phyloP scores from a whole-genome alignment of 257 asterid species.

The Catharanthus roseus region DNA sequence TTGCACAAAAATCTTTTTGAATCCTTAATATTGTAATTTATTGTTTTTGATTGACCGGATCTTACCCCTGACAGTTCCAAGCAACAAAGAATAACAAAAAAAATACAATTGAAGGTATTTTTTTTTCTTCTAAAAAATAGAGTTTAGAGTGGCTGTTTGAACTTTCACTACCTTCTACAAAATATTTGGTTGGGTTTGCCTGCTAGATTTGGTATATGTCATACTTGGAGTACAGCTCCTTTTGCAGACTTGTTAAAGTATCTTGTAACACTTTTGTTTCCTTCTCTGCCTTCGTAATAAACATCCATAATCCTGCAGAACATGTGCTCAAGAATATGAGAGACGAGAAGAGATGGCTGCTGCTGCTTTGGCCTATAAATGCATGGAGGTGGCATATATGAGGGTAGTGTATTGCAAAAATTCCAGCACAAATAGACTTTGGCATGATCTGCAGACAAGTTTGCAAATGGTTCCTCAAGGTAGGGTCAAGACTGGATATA shows the following conservation, averaged over 20 bases:
- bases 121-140: neutral
- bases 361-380: constrained; percentile 86
- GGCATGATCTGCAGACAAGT: constrained; percentile 60
- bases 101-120: too few relatives aligned
- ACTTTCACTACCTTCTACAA: neutral
- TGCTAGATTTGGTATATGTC: neutral
- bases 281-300: constrained; percentile 23
- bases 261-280: neutral
- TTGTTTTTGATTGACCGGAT: too few relatives aligned
- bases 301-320: constrained; percentile 42
- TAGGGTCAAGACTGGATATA: constrained; percentile 19
- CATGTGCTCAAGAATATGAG: constrained; percentile 69
- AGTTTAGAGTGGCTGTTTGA: neutral
- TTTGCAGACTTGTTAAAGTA: neutral
- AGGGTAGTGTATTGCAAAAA: constrained; percentile 70
- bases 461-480: constrained; percentile 73
- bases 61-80: too few relatives aligned
- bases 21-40: too few relatives aligned
- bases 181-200: neutral
- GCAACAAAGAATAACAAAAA: too few relatives aligned
- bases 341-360: constrained; percentile 65
- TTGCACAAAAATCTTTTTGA: too few relatives aligned
- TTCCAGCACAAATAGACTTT: constrained; percentile 38
- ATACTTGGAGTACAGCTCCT: neutral
- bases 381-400: constrained; percentile 85